Base-by-base conservation (phyloP, 2,329 filamentous ascomycete genomes). In the Sarocladium oryzae region DNA sequence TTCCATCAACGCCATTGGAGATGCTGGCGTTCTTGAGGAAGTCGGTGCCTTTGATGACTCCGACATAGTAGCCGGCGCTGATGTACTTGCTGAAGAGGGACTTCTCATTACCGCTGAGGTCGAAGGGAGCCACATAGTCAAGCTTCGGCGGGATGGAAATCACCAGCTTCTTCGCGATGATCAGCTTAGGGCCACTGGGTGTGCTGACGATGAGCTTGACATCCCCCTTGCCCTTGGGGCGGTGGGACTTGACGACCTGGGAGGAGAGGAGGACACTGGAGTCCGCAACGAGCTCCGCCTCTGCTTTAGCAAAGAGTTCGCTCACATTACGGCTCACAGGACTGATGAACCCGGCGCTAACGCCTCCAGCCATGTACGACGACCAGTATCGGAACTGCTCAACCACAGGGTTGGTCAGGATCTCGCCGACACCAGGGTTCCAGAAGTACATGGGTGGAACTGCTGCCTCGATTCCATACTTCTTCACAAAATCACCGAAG, bases 401-500 rank as follows among this genome's bases (percentile, higher is more conserved):
- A n/a, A n/a, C n/a, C n/a, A n/a, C n/a, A n/a, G n/a, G n/a, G n/a
- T n/a, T n/a, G 40, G n/a, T 56, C 9, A 70, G 57, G 15, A 70
- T 55, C 40, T 72, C 66, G 3, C 69, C 72, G 2, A 69, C 52
- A n/a, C 66, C 70, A 50, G 68, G 64, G 33, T 63, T 59, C 48
- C 63, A 67, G 3, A 51, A 51, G 50, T 56, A 65, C 2, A 69
- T 60, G 18, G 61, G 55, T 4, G 58, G 58, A 0, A 72, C 61
- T 2, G 67, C 57, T n/a, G 67, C 57, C 16, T 61, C 57, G 8
- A 77, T 57, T 24, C 62, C 56, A 55, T 74, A 68, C 54, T 74
- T 73, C 18, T 62, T 56, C 4, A 70, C 58, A 51, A 73, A 73
- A 5, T 70, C 61, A 2, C 68, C 64, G 38, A 68, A 75, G 0